Percentiles rank a stretch among this genome's conserved stretches.
phyloP scores from a whole-genome alignment of 148 eudicot genomes.

The Linanthus parryae region DNA sequence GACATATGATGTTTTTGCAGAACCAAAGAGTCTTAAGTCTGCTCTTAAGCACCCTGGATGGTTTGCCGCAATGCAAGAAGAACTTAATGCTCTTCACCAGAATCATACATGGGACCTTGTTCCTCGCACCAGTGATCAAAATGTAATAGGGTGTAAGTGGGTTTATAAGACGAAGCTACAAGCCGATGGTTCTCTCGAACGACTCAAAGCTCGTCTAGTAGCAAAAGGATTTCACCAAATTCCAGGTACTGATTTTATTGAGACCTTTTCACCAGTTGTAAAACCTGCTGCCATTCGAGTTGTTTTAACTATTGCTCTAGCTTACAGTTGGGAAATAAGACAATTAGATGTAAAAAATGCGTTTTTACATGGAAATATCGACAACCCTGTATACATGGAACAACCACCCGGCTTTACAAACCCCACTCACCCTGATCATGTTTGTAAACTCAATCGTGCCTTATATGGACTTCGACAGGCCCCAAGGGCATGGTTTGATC shows the following conservation, averaged over 20 bases:
- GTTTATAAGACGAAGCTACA: neutral
- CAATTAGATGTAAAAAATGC: constrained; percentile 4
- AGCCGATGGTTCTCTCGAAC: constrained; percentile 11
- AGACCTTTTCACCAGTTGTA: constrained; percentile 13
- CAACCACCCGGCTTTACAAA: neutral
- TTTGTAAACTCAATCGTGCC: neutral
- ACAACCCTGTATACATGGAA: neutral
- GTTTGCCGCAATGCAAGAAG: neutral
- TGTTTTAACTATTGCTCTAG: neutral
- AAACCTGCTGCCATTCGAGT: constrained; percentile 9
- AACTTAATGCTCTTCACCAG: too few species aligned
- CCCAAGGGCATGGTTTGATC: constrained; percentile 1
- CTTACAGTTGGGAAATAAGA: neutral
- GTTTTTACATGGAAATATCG: constrained; percentile 9
- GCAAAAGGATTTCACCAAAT: constrained; percentile 12
- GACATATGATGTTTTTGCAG: neutral
- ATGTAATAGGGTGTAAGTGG: constrained; percentile 18
- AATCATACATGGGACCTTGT: constrained; percentile 16
- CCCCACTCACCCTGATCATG: neutral
- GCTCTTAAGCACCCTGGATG: constrained; percentile 1
- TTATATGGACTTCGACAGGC: neutral
- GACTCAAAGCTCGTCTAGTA: constrained; percentile 16
- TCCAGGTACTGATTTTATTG: constrained; percentile 16
- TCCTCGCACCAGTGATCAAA: constrained; percentile 3
- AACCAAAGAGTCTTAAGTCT: neutral